phyloP scores from a whole-genome alignment of 2,329 filamentous ascomycete species.

The Uncinocarpus reesii region DNA sequence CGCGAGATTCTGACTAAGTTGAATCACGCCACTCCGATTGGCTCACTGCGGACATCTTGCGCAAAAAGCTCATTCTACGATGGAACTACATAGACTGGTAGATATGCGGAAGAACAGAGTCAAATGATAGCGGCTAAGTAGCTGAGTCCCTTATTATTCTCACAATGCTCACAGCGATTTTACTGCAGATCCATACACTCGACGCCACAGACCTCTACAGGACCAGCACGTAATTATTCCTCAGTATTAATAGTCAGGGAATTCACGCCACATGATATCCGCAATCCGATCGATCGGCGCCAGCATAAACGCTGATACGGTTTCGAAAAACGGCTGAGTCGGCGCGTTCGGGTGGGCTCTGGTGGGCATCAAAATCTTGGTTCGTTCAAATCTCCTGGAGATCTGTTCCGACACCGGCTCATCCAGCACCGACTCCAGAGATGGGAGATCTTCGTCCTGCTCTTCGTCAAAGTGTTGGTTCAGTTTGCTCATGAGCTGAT shows the following conservation, averaged over 20 bases:
- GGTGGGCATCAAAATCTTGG: constrained; percentile 44
- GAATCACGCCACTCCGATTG: constrained; percentile 1
- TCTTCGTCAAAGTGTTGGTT: constrained; percentile 42
- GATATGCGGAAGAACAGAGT: no score
- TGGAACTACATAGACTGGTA: no score
- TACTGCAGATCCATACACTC: no score
- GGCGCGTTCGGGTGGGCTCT: constrained; percentile 43
- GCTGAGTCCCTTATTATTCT: no score
- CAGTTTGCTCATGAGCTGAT: constrained; percentile 35
- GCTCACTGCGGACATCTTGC: no score
- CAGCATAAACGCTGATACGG: constrained; percentile 42
- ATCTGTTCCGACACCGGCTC: constrained; percentile 27
- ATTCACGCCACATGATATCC: constrained; percentile 44
- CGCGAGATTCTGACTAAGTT: background rate
- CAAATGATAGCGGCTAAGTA: no score
- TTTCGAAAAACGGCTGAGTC: constrained; percentile 47
- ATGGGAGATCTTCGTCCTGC: constrained; percentile 40
- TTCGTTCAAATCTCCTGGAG: constrained; percentile 39
- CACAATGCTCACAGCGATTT: no score
- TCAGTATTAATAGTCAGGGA: constrained; percentile 33
- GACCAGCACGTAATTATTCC: no score
- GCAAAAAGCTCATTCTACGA: no score
- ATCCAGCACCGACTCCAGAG: constrained; percentile 36
- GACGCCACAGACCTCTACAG: no score
- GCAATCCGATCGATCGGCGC: constrained; percentile 47